Percentiles rank a stretch among this genome's conserved stretches.
Conservation (phyloP, 441 rosid genomes). For the Pelargonium fulgidum region DNA sequence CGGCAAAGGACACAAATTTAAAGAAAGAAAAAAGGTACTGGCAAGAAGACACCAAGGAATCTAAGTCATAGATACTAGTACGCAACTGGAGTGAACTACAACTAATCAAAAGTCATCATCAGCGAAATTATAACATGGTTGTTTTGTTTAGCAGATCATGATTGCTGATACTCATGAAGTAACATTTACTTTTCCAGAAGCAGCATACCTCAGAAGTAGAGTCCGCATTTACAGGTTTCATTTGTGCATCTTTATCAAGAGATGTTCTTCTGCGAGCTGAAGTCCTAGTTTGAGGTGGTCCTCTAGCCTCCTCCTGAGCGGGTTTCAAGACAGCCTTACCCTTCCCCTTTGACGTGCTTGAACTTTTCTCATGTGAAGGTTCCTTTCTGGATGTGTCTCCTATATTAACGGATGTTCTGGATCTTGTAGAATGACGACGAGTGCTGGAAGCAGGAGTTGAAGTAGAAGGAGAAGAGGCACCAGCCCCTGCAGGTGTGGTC, state of each 20-base stretch:
- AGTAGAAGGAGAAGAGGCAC: constrained; percentile 68
- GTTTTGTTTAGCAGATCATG: background rate
- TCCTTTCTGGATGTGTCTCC: constrained; percentile 71
- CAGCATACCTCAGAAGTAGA: constrained; percentile 82
- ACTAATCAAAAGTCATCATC: background rate
- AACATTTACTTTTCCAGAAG: background rate
- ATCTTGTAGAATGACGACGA: constrained; percentile 71
- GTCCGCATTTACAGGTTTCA: constrained; percentile 68
- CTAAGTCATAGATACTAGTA: background rate
- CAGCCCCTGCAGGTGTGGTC: constrained; percentile 55
- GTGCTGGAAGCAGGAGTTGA: constrained; percentile 54
- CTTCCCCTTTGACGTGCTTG: constrained; percentile 83
- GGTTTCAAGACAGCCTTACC: constrained; percentile 95
- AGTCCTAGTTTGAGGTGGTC: constrained; percentile 88
- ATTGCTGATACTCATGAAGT: background rate
- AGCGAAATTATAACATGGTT: background rate
- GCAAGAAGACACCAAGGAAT: background rate
- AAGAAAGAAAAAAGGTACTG: background rate
- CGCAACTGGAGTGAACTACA: background rate
- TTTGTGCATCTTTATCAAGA: constrained; percentile 66
- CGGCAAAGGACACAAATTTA: background rate
- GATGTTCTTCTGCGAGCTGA: constrained; percentile 79
- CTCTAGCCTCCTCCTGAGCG: constrained; percentile 63
- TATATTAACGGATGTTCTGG: constrained; percentile 74
- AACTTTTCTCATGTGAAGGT: constrained; percentile 52